These are phyloP conservation scores for Nakazawaea wickerhamii DNA, from an alignment of 805 yeast genomes.

Conservation along the genomic window DNA sequence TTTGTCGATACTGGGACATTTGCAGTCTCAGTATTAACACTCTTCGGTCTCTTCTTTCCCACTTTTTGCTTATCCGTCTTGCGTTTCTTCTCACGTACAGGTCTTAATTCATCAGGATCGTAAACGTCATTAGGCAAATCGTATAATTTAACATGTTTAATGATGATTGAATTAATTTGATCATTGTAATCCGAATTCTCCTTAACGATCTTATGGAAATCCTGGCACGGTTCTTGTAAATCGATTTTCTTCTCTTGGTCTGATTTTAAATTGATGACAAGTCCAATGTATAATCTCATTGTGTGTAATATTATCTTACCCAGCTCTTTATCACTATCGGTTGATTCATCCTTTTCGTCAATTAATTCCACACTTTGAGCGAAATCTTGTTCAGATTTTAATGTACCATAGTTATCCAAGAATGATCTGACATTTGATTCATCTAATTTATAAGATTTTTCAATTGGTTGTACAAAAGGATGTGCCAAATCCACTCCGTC, in stretches of 20 bases:
- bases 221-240: constrained; percentile 85
- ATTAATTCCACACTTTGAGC: constrained; percentile 28
- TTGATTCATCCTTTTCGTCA: constrained; percentile 23
- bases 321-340: constrained; percentile 9
- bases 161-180: constrained; percentile 51
- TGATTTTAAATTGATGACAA: constrained; percentile 49
- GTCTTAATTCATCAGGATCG: constrained; percentile 71
- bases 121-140: constrained; percentile 86
- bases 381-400: constrained; percentile 44
- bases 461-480: constrained; percentile 80
- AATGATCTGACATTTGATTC: constrained; percentile 49
- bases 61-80: constrained; percentile 32
- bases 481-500: constrained; percentile 80
- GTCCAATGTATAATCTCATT: constrained; percentile 77
- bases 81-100: constrained; percentile 48
- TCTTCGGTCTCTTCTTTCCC: constrained; percentile 27
- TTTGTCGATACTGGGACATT: not conserved
- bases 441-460: constrained; percentile 38
- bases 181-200: constrained; percentile 65
- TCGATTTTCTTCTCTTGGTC: constrained; percentile 61
- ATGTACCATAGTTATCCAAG: constrained; percentile 58
- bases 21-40: constrained; percentile 3
- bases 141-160: constrained; percentile 69
- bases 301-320: constrained; percentile 40
- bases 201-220: constrained; percentile 77